These are phyloP conservation scores for Russula compacta DNA, from an alignment of 768 basidiomycete genomes.

Conservation along the genomic window DNA sequence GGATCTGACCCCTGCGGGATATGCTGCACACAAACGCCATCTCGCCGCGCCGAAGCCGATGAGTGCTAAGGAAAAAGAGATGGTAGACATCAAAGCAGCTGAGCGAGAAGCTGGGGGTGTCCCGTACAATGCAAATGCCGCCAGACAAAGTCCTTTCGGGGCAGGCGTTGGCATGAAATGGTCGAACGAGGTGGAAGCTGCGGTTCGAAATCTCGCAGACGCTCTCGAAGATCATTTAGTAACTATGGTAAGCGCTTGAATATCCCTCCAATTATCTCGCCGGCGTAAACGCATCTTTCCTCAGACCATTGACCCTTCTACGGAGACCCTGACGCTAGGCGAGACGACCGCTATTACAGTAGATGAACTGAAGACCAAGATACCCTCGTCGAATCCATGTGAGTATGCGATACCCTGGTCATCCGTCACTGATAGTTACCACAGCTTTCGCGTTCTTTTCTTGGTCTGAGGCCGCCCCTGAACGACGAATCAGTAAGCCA, in stretches of 20 bases:
- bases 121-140: conserved; percentile 50
- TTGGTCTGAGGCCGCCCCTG: conserved; percentile 45
- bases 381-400: conserved; percentile 57
- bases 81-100: conserved; percentile 66
- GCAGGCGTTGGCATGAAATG: conserved; percentile 58
- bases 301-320: conserved; percentile 58
- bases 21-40: conserved; percentile 64
- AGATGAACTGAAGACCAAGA: conserved; percentile 35
- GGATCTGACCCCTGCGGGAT: conserved; percentile 59
- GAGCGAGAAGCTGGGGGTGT: conserved; percentile 50
- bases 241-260: conserved; percentile 44
- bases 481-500: conserved; percentile 52
- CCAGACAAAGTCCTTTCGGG: conserved; percentile 47
- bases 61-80: conserved; percentile 72
- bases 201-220: conserved; percentile 48
- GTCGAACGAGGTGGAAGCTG: conserved; percentile 54
- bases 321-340: conserved; percentile 48
- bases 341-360: conserved; percentile 34
- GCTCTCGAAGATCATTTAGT: conserved; percentile 46
- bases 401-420: conserved; percentile 13
- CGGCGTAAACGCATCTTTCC: background rate
- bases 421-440: conserved; percentile 9
- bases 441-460: conserved; percentile 55
- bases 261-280: background rate
- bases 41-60: conserved; percentile 72